Conservation (phyloP, 2,329 filamentous ascomycete species). For the Claviceps paspali region DNA sequence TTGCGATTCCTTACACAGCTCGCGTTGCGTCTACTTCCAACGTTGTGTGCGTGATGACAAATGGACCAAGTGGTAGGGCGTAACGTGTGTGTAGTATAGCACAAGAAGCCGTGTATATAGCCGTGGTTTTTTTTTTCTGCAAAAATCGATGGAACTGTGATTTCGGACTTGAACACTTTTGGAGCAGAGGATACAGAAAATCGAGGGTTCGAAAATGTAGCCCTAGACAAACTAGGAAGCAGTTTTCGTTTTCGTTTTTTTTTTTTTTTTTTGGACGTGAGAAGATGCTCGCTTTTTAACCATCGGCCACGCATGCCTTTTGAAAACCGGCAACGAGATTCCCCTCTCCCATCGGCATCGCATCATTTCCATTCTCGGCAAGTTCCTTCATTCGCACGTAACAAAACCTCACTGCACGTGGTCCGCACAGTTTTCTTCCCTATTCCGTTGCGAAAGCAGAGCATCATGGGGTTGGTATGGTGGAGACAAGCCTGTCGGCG, state of each 20-base stretch:
- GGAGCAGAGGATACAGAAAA: neutral
- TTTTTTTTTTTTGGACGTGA: too few species aligned
- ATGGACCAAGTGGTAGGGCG: too few species aligned
- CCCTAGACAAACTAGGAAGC: too few species aligned
- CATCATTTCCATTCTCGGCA: neutral
- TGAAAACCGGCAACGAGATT: neutral
- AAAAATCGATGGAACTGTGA: too few species aligned
- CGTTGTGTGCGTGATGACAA: too few species aligned
- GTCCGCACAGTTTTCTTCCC: neutral
- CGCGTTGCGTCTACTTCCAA: too few species aligned
- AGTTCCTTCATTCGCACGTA: neutral
- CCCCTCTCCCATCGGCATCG: neutral
- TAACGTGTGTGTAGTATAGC: too few species aligned
- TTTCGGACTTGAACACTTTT: too few species aligned
- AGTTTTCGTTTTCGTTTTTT: too few species aligned
- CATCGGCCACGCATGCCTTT: neutral
- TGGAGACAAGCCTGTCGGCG: conserved; percentile 2
- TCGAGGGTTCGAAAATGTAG: neutral
- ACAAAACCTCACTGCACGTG: neutral
- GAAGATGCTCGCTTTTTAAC: neutral
- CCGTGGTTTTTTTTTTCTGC: too few species aligned
- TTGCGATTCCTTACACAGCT: neutral
- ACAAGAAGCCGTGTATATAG: too few species aligned
- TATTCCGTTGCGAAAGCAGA: neutral
- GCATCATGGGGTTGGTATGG: conserved; percentile 1